phyloP scores from a whole-genome alignment of 1,139 yeast genomes.

The Debaryomyces singareniensis region DNA sequence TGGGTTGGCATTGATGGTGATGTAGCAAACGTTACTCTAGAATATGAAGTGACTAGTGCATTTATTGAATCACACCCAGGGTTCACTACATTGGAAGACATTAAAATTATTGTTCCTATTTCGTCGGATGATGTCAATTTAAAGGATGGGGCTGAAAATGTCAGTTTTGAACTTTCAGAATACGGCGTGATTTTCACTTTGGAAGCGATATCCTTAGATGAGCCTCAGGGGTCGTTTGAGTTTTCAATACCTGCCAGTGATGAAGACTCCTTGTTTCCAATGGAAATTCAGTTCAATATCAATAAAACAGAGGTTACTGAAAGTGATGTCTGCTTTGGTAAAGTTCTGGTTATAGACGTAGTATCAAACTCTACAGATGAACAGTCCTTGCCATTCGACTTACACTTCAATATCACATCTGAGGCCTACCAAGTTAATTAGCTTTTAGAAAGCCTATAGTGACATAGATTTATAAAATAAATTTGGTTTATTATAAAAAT shows the following conservation, averaged over 20 bases:
- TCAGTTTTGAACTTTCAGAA: conserved; percentile 45
- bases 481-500: conserved; percentile 10
- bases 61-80: conserved; percentile 26
- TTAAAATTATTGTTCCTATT: conserved; percentile 63
- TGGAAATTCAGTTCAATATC: conserved; percentile 52
- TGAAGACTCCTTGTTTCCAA: conserved; percentile 88
- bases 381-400: conserved; percentile 64
- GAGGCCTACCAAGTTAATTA: conserved; percentile 64
- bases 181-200: conserved; percentile 58
- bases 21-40: conserved; percentile 71
- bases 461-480: not conserved
- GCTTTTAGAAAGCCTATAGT: too few species aligned
- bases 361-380: conserved; percentile 33
- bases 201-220: conserved; percentile 40
- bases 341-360: conserved; percentile 36
- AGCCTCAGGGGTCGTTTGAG: conserved; percentile 71
- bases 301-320: conserved; percentile 30
- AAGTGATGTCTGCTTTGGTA: conserved; percentile 35
- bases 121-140: conserved; percentile 52
- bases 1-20: conserved; percentile 75
- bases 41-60: conserved; percentile 60
- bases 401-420: conserved; percentile 52
- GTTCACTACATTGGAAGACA: conserved; percentile 27
- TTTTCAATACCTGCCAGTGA: conserved; percentile 66
- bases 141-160: conserved; percentile 41